Evolutionary conservation across 805 yeast genomes (phyloP).

Genomic region (Kodamaea nitidulidarum): DNA sequence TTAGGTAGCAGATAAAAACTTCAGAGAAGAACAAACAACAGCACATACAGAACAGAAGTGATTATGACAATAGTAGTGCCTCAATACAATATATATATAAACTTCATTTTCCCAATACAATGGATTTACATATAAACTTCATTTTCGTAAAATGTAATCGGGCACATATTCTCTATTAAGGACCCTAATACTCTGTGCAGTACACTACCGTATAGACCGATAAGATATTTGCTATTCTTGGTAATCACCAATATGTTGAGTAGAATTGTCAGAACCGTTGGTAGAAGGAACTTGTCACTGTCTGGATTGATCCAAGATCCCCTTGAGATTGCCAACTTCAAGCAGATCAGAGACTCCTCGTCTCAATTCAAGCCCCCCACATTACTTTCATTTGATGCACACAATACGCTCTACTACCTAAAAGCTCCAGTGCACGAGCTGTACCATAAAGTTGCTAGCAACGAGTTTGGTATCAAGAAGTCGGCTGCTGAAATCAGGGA

Average conservation of each 20-base stretch:
- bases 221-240: neutral
- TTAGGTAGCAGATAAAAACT: too few species aligned
- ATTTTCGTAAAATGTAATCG: too few species aligned
- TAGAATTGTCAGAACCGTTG: constrained; percentile 1
- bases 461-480: constrained; percentile 39
- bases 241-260: neutral
- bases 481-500: constrained; percentile 20
- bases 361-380: constrained; percentile 34
- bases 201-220: neutral
- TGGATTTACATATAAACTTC: too few species aligned
- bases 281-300: constrained; percentile 1
- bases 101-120: too few species aligned
- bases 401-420: constrained; percentile 62
- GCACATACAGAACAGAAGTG: too few species aligned
- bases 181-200: neutral
- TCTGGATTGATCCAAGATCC: constrained; percentile 21
- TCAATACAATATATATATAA: too few species aligned
- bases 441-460: constrained; percentile 45
- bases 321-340: constrained; percentile 18
- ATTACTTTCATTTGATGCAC: constrained; percentile 62
- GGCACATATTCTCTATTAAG: too few species aligned
- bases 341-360: constrained; percentile 24
- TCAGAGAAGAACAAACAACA: too few species aligned
- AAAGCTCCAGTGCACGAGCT: constrained; percentile 49
- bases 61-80: too few species aligned